phyloP scores from a whole-genome alignment of 176 grass and related monocot species.

The Zea mays region DNA sequence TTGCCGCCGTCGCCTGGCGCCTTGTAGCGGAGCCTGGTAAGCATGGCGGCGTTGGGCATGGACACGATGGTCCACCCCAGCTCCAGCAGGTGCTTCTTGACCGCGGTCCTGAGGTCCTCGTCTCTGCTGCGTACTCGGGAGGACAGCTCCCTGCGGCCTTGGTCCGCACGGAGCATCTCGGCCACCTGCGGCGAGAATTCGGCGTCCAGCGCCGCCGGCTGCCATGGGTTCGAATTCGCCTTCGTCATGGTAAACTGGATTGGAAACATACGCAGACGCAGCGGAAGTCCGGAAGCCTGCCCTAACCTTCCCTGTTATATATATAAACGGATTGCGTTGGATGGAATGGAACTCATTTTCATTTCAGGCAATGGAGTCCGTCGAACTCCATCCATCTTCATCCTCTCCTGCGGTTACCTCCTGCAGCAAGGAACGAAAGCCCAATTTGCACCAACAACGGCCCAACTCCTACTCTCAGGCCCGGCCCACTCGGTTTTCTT shows the following conservation, averaged over 20 bases:
- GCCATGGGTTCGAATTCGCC: background rate
- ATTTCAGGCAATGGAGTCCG: too few relatives aligned
- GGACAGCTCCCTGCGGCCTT: background rate
- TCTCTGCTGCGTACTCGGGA: background rate
- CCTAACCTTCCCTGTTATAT: too few relatives aligned
- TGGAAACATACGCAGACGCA: too few relatives aligned
- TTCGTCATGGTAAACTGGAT: too few relatives aligned
- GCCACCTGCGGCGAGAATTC: conserved; percentile 31
- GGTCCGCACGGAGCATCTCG: background rate
- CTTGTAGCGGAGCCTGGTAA: conserved; percentile 25
- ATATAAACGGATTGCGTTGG: too few relatives aligned
- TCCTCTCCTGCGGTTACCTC: too few relatives aligned
- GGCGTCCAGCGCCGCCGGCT: conserved; percentile 11
- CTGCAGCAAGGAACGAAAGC: too few relatives aligned
- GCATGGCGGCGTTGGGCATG: conserved; percentile 18
- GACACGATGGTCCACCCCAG: conserved; percentile 47
- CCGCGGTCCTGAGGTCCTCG: background rate
- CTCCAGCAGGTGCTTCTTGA: conserved; percentile 54
- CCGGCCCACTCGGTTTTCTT: background rate
- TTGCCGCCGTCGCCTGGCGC: conserved; percentile 16
- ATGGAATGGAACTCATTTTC: too few relatives aligned
- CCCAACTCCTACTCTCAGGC: background rate
- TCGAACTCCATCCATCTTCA: too few relatives aligned
- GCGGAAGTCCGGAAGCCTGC: too few relatives aligned
- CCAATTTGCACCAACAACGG: background rate